Evolutionary conservation across 805 yeast species (phyloP).

Genomic region (Lachancea meyersii): DNA sequence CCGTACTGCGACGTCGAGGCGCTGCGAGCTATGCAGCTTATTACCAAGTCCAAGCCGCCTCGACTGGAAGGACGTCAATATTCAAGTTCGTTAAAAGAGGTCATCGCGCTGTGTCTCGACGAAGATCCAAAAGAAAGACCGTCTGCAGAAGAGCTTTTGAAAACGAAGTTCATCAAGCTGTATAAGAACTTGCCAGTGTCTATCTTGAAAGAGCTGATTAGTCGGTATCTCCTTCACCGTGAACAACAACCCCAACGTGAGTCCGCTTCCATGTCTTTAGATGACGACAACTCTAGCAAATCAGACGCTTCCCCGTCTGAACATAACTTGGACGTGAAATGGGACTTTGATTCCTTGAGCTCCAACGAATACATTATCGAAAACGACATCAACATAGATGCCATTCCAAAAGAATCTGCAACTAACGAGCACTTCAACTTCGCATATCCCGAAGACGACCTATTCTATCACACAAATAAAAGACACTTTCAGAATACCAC

Average conservation of each 20-base stretch:
- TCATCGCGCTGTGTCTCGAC: slow-evolving; percentile 85
- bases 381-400: slow-evolving; percentile 50
- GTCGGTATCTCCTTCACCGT: slow-evolving; percentile 69
- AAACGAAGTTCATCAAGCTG: slow-evolving; percentile 62
- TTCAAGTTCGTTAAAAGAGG: slow-evolving; percentile 70
- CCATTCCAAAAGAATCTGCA: slow-evolving; percentile 29
- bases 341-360: slow-evolving; percentile 87
- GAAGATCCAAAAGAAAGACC: slow-evolving; percentile 89
- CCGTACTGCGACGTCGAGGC: slow-evolving; percentile 97
- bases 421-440: slow-evolving; percentile 24
- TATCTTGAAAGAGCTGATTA: slow-evolving; percentile 64
- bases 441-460: slow-evolving; percentile 33
- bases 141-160: slow-evolving; percentile 74
- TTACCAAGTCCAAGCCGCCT: slow-evolving; percentile 90
- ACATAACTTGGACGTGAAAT: slow-evolving; percentile 48
- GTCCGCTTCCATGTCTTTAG: slow-evolving; percentile 37
- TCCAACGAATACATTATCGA: slow-evolving; percentile 68
- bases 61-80: slow-evolving; percentile 86
- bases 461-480: slow-evolving; percentile 22
- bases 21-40: slow-evolving; percentile 86
- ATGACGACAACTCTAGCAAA: slow-evolving; percentile 38
- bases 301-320: slow-evolving; percentile 13
- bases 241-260: slow-evolving; percentile 54
- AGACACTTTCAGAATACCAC: slow-evolving; percentile 28
- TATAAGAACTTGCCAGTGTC: slow-evolving; percentile 56